These are phyloP conservation scores for Lathyrus sativus DNA, from an alignment of 306 rosid genomes.

Conservation along the genomic window DNA sequence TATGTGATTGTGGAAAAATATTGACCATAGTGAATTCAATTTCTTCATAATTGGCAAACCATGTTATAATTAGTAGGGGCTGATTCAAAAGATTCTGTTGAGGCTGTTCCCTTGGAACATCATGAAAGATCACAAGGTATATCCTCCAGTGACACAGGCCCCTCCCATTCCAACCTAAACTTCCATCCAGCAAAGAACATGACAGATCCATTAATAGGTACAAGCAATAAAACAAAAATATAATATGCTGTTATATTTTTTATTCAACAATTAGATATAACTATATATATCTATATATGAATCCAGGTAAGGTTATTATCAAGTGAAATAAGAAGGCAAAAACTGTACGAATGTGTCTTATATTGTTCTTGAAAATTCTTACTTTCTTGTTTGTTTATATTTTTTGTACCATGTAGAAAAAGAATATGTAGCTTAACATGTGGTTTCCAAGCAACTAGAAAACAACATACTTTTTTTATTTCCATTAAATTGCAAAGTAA, in stretches of 20 bases:
- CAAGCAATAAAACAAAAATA: slow-evolving; percentile 35
- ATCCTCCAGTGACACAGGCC: slow-evolving; percentile 27
- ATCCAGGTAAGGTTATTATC: slow-evolving; percentile 47
- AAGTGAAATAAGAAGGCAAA: slow-evolving; percentile 40
- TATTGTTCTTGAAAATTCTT: slow-evolving; percentile 35
- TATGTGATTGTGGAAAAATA: too few species aligned
- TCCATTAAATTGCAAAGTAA: neutral
- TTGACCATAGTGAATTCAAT: too few species aligned
- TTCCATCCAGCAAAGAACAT: slow-evolving; percentile 30
- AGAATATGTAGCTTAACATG: neutral
- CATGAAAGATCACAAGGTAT: slow-evolving; percentile 36
- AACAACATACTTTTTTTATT: neutral
- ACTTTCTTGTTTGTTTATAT: slow-evolving; percentile 13
- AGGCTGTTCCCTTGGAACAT: slow-evolving; percentile 59
- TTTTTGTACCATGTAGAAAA: neutral
- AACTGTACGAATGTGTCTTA: slow-evolving; percentile 29
- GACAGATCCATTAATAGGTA: slow-evolving; percentile 45
- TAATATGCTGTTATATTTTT: too few species aligned
- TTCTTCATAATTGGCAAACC: slow-evolving; percentile 41
- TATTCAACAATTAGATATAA: too few species aligned
- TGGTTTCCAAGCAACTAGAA: neutral
- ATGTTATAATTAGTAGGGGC: slow-evolving; percentile 40
- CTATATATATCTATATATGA: slow-evolving; percentile 24
- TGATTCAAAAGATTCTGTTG: slow-evolving; percentile 57
- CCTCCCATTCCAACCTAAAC: slow-evolving; percentile 23